Base-by-base conservation (phyloP, 805 yeast genomes). In the Isabelozyma heimii region DNA sequence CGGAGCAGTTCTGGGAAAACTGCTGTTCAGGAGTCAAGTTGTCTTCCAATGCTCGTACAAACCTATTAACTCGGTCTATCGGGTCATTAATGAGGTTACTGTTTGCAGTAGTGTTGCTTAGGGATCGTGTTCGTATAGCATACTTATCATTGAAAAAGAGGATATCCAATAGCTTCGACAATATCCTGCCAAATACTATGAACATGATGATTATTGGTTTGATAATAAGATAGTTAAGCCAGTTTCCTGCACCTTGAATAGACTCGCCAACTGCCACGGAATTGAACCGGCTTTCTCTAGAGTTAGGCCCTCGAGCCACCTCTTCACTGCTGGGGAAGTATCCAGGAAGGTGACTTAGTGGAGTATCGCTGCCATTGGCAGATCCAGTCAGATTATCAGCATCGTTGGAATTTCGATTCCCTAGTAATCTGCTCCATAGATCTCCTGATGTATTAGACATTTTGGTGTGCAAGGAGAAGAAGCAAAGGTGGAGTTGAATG, bases 31-130 rank as follows among this genome's bases (percentile, higher is more conserved):
- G 67, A 26, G 61, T 53, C 26, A 70, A 54, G 44, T 59, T 65
- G 28, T 81, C 84, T 57, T 82, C 84, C 45, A 85, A 74, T 17
- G 72, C 75, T 17, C 76, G 63, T 27, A 76, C 70, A 55, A 84
- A 82, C 49, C 75, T 69, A 46, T 76, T 71, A 1, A 82, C 87
- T 40, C 76, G 70, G 47, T 78, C 78, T 15, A 76, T 72, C 0
- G 89, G 85, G 57, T 82, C 82, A 43, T 46, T 71, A 62, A 56
- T 52, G 33, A 55, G 47, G 8, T 51, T 55, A 35, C 51, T 52
- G 45, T 45, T 57, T 28, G 50, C 47, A 10, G 55, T 49, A 20
- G 57, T n/a, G 40, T 40, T 40, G n/a, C 43, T 24, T 14, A 40
- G 16, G 10, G n/a, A 14, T 26, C 27, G 42, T 12, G 7, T 16